These are phyloP conservation scores for Penicillium decumbens DNA, from an alignment of 2,329 filamentous ascomycete genomes.

Conservation along the genomic window DNA sequence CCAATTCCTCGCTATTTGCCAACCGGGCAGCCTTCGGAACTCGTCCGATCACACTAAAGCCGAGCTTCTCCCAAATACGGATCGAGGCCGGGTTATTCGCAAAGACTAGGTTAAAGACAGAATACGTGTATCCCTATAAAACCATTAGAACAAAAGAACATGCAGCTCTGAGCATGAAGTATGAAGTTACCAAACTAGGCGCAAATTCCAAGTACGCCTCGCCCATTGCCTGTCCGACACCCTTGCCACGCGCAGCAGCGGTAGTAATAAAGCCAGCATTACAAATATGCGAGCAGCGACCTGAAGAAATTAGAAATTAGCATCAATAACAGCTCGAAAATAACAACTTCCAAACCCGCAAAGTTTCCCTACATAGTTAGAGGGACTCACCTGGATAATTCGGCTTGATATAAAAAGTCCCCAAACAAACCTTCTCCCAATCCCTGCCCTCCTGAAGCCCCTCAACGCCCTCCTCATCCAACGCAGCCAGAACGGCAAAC, in stretches of 20 bases:
- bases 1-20: slow-evolving; percentile 34
- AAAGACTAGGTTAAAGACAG: slow-evolving; percentile 41
- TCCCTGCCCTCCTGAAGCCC: slow-evolving; percentile 26
- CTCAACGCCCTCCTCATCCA: slow-evolving; percentile 17
- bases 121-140: slow-evolving; percentile 39
- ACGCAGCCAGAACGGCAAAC: slow-evolving; percentile 34
- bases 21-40: slow-evolving; percentile 36
- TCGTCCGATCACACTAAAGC: slow-evolving; percentile 36
- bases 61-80: slow-evolving; percentile 38
- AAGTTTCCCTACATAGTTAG: too few relatives aligned
- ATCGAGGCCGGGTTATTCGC: slow-evolving; percentile 39
- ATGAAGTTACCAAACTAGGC: slow-evolving; percentile 30
- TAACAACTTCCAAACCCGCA: not conserved
- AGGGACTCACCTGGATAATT: slow-evolving; percentile 41
- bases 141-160: slow-evolving; percentile 2
- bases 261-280: slow-evolving; percentile 39
- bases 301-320: slow-evolving; percentile 15
- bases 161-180: not conserved
- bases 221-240: slow-evolving; percentile 36
- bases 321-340: not conserved
- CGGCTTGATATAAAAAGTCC: slow-evolving; percentile 41
- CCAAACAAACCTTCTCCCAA: slow-evolving; percentile 36
- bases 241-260: slow-evolving; percentile 29
- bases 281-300: slow-evolving; percentile 39
- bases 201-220: slow-evolving; percentile 37